These are phyloP conservation scores for Neopestalotiopsis sp. DNA, from an alignment of 2,329 filamentous ascomycete genomes.

Conservation along the genomic window DNA sequence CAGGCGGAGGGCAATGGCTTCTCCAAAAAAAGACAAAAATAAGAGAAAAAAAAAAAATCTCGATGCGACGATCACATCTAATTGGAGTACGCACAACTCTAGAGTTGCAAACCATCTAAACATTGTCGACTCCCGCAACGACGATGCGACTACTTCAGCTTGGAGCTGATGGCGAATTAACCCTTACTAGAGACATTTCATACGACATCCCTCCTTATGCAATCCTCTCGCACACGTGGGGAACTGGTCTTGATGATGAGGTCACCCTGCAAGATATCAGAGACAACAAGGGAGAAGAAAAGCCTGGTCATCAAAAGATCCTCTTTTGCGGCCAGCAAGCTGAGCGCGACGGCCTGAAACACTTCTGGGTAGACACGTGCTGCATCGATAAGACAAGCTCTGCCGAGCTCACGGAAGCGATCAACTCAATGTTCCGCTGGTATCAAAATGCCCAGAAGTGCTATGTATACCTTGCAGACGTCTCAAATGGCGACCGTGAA, in stretches of 20 bases:
- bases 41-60: not conserved
- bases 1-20: no score
- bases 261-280: slow-evolving; percentile 19
- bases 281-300: slow-evolving; percentile 15
- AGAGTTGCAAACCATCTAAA: no score
- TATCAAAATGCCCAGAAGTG: slow-evolving; percentile 16
- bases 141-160: slow-evolving; percentile 9
- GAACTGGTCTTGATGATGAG: slow-evolving; percentile 12
- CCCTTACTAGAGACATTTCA: not conserved
- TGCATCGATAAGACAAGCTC: slow-evolving; percentile 16
- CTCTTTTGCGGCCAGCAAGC: slow-evolving; percentile 21
- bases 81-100: no score
- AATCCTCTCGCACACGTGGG: slow-evolving; percentile 26
- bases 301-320: slow-evolving; percentile 19
- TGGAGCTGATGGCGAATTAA: not conserved
- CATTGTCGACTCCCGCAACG: no score
- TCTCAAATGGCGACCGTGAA: not conserved
- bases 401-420: slow-evolving; percentile 6
- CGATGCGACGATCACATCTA: no score
- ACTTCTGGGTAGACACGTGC: slow-evolving; percentile 15
- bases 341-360: not conserved
- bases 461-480: slow-evolving; percentile 19
- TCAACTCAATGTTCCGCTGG: slow-evolving; percentile 21
- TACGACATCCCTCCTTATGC: slow-evolving; percentile 19
- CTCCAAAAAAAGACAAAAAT: no score